Percentiles rank a stretch among this genome's conserved stretches.
These are phyloP conservation scores for Cladophialophora exuberans DNA, from an alignment of 2,329 filamentous ascomycete genomes.

Conservation along the genomic window DNA sequence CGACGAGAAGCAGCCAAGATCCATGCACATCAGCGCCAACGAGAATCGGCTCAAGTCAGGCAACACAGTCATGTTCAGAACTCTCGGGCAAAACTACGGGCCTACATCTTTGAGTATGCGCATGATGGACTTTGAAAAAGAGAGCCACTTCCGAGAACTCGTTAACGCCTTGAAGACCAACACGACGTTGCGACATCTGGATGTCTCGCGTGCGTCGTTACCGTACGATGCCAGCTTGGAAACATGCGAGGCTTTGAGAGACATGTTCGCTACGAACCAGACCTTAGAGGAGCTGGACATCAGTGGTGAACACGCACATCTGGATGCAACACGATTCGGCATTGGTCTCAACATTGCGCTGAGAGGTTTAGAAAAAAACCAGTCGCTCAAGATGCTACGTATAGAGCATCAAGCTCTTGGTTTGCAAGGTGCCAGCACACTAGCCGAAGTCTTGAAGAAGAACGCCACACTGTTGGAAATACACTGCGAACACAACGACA, in stretches of 20 bases:
- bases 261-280: constrained; percentile 69
- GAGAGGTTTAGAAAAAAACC: constrained; percentile 66
- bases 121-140: constrained; percentile 70
- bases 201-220: constrained; percentile 71
- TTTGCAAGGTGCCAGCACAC: constrained; percentile 68
- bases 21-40: constrained; percentile 68
- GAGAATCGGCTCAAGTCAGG: constrained; percentile 57
- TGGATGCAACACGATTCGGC: constrained; percentile 72
- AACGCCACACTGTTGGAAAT: constrained; percentile 67
- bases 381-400: constrained; percentile 61
- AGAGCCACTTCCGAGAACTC: constrained; percentile 65
- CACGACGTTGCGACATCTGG: constrained; percentile 64
- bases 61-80: constrained; percentile 47
- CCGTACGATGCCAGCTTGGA: constrained; percentile 70
- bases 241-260: constrained; percentile 65
- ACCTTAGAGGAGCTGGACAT: constrained; percentile 69
- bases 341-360: constrained; percentile 69
- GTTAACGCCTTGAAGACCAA: constrained; percentile 66
- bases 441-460: constrained; percentile 68
- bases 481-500: constrained; percentile 71
- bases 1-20: constrained; percentile 53
- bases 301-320: constrained; percentile 70
- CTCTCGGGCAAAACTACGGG: constrained; percentile 56
- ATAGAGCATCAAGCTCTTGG: constrained; percentile 72
- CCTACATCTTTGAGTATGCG: constrained; percentile 68